Base-by-base conservation (phyloP, 2,329 filamentous ascomycete species). In the Kalaharituber pfeilii region DNA sequence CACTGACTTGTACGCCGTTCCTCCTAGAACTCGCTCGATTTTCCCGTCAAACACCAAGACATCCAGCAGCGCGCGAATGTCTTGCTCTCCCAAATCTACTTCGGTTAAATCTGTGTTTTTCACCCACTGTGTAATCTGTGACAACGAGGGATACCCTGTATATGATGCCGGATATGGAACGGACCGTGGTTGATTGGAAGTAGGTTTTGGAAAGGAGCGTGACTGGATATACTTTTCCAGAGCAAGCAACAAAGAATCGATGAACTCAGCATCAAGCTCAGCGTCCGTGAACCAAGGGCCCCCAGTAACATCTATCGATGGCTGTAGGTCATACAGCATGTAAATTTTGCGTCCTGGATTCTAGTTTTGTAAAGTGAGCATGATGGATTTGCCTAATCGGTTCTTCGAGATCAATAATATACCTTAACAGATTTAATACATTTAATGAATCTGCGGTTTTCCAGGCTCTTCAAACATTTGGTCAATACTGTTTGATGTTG, bases 201-300 rank as follows among this genome's bases (percentile, higher is more conserved):
- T 50, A 58, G 45, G 50, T 65, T 74, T 56, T 76, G 74, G 63
- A 69, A 84, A 87, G 64, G 83, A 89, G 64, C 79, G 74, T 9
- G 72, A 72, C 63, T 82, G 80, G 58, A 94, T 78, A 57, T 79
- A 81, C 60, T 82, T 78, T 62, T 86, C 84, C 51, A 94, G 77
- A 56, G 84, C 76, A 20, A 77, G 75, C 57, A 84, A 78, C 50
- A 95, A 73, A 42, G 79, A 79, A 54, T 84, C 80, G 63, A 96
- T 88, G 66, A 98, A 86, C 56, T 83, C 84, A 60, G 84, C 81
- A 68, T 98, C 91, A 11, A 96, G 76, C 60, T 88, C 84, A 52
- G 86, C 85, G 59, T 94, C 87, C 6, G 85, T 88, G 67, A 91
- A 95, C 86, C 89, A 98, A 7, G 86, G 84, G 1, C 91, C 91